phyloP scores from a whole-genome alignment of 352 stramenopile species.

The Phytophthora pisi region DNA sequence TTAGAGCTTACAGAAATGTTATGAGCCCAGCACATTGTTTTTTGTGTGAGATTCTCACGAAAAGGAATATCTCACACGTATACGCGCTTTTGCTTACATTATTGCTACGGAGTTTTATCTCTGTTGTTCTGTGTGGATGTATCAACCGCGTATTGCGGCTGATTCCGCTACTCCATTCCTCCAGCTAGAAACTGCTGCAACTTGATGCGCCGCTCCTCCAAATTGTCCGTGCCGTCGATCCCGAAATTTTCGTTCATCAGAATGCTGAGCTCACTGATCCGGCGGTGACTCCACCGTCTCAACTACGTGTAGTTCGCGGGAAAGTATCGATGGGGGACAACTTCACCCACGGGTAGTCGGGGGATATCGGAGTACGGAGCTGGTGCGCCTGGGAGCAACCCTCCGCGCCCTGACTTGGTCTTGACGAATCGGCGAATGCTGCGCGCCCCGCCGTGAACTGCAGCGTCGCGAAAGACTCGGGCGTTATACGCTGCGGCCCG shows the following conservation, averaged over 20 bases:
- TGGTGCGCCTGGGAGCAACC: not conserved
- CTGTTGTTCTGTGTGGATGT: not conserved
- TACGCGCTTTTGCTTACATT: not conserved
- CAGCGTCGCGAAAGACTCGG: not conserved
- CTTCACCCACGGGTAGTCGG: constrained; percentile 1
- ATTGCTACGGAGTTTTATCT: not conserved
- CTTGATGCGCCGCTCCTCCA: not conserved
- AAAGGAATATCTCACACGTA: not conserved
- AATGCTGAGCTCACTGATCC: constrained; percentile 9
- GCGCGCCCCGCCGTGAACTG: not conserved
- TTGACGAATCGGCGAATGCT: constrained; percentile 8
- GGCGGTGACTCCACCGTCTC: not conserved
- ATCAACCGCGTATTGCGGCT: not conserved
- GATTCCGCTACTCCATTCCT: not conserved
- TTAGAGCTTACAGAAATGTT: too few relatives aligned
- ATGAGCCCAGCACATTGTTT: too few relatives aligned
- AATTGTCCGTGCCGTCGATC: not conserved
- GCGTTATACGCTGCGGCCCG: not conserved
- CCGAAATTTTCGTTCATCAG: constrained; percentile 18
- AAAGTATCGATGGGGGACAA: constrained; percentile 9
- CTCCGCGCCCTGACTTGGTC: not conserved
- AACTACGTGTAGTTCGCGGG: not conserved
- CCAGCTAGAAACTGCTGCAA: not conserved
- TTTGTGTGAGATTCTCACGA: not conserved
- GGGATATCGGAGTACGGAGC: not conserved